Evolutionary conservation across 176 grass and related monocot genomes (phyloP).

Genomic region (Phoenix roebelenii): DNA sequence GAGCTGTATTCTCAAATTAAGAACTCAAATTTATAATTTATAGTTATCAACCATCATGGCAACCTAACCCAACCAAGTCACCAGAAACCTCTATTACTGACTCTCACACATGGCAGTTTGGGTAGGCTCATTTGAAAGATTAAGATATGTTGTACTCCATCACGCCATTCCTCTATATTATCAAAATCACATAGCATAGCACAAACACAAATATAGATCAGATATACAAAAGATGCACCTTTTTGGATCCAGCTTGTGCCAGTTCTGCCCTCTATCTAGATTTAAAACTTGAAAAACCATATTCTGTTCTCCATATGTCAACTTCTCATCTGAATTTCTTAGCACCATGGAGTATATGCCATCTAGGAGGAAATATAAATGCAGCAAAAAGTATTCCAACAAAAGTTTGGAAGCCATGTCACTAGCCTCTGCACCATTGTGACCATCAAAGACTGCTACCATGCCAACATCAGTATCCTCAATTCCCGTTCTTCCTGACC

Average conservation of each 20-base stretch:
- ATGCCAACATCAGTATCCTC: slow-evolving; percentile 81
- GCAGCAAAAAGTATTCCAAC: slow-evolving; percentile 83
- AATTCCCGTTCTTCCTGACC: slow-evolving; percentile 53
- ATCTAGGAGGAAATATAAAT: slow-evolving; percentile 92
- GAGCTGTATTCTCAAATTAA: too few relatives aligned
- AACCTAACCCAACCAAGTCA: too few relatives aligned
- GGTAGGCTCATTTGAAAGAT: too few relatives aligned
- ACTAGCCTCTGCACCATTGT: slow-evolving; percentile 87
- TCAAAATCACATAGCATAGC: not conserved
- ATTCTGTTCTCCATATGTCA: slow-evolving; percentile 42
- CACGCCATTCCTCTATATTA: slow-evolving; percentile 1
- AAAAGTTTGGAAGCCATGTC: slow-evolving; percentile 87
- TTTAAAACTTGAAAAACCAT: slow-evolving; percentile 33
- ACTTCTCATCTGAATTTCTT: slow-evolving; percentile 49
- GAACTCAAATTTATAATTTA: too few relatives aligned
- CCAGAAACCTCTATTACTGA: too few relatives aligned
- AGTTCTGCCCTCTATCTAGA: slow-evolving; percentile 13
- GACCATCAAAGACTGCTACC: slow-evolving; percentile 87
- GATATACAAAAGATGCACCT: slow-evolving; percentile 16
- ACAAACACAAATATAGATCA: too few relatives aligned
- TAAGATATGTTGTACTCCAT: not conserved
- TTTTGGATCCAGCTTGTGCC: slow-evolving; percentile 14
- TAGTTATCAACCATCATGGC: too few relatives aligned
- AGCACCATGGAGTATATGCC: slow-evolving; percentile 67
- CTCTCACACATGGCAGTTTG: too few relatives aligned